phyloP scores from a whole-genome alignment of 2,329 filamentous ascomycete species.

The Periglandula ipomoeae region DNA sequence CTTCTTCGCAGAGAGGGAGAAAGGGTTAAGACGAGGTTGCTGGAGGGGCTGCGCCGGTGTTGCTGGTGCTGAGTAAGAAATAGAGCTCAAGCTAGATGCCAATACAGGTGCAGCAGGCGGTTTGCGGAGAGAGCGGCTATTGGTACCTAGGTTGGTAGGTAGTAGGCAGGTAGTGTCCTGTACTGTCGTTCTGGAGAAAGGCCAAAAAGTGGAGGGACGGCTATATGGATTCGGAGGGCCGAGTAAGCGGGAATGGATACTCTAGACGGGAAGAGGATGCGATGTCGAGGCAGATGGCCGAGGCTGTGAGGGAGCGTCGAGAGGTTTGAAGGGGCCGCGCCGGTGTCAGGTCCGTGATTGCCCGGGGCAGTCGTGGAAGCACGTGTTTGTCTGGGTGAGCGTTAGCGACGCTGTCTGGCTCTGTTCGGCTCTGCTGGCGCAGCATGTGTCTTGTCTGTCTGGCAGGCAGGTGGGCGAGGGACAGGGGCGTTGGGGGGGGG shows the following conservation, averaged over 20 bases:
- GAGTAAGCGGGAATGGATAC: neutral
- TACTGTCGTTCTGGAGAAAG: neutral
- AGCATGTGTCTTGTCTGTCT: too few species aligned
- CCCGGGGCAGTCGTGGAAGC: neutral
- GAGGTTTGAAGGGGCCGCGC: neutral
- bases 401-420: neutral
- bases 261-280: neutral
- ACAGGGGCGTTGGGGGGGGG: too few species aligned
- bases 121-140: too few species aligned
- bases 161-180: too few species aligned
- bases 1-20: conserved; percentile 59
- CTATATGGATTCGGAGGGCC: neutral
- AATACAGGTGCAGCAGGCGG: neutral
- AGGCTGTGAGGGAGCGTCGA: neutral
- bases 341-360: neutral
- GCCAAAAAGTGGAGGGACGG: conserved; percentile 2
- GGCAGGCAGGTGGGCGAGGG: too few species aligned
- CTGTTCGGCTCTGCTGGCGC: neutral
- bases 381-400: neutral
- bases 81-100: neutral
- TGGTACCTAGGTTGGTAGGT: neutral
- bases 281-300: neutral
- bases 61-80: conserved; percentile 7
- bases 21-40: conserved; percentile 15
- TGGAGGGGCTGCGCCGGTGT: neutral